Conservation (phyloP, 2,329 filamentous ascomycete species). For the Aureobasidium zeae region DNA sequence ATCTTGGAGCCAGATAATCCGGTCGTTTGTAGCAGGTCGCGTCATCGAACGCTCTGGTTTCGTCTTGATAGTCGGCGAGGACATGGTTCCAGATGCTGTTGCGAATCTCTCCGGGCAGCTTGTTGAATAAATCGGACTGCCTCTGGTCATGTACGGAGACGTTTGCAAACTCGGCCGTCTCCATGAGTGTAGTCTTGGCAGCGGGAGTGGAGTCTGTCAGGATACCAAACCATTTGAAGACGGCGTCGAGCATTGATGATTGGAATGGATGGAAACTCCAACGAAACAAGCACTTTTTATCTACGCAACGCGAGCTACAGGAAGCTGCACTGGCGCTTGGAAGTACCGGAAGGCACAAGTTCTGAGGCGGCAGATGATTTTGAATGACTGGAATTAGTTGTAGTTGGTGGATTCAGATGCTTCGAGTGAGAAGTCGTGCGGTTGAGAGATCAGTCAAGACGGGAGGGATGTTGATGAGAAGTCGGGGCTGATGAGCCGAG, state of each 20-base stretch:
- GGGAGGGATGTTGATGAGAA: too few relatives aligned
- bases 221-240: constrained; percentile 2
- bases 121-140: not conserved
- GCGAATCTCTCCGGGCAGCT: constrained; percentile 25
- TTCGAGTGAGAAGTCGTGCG: too few relatives aligned
- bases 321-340: constrained; percentile 3
- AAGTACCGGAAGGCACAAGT: too few relatives aligned
- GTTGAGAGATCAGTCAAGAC: too few relatives aligned
- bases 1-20: constrained; percentile 24
- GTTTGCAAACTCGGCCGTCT: not conserved
- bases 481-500: too few relatives aligned
- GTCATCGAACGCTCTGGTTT: constrained; percentile 20
- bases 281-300: too few relatives aligned
- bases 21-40: constrained; percentile 28
- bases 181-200: not conserved
- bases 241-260: constrained; percentile 1
- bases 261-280: too few relatives aligned
- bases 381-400: too few relatives aligned
- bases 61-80: constrained; percentile 25
- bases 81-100: constrained; percentile 29
- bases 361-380: too few relatives aligned
- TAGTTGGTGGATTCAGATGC: too few relatives aligned
- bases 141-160: not conserved
- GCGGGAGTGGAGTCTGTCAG: too few relatives aligned
- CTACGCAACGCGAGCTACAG: not conserved